Evolutionary conservation across 1,284 basidiomycete species (phyloP).

Genomic region (Cutaneotrichosporon sp.): DNA sequence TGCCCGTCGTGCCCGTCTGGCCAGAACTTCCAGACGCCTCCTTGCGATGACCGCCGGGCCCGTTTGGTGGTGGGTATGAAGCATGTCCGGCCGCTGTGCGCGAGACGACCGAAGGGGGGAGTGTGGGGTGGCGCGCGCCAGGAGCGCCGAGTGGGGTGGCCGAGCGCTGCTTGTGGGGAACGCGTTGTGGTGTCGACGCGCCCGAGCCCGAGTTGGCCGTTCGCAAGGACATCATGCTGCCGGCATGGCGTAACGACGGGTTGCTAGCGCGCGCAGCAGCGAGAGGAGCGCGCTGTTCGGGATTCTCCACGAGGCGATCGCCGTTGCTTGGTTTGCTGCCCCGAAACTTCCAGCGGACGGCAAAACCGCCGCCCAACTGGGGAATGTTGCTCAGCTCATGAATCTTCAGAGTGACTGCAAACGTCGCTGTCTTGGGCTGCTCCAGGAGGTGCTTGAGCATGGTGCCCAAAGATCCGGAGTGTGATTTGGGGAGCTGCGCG

Average conservation of each 20-base stretch:
- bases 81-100: not conserved
- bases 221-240: constrained; percentile 1
- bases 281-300: constrained; percentile 9
- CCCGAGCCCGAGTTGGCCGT: not conserved
- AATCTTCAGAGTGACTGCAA: constrained; percentile 30
- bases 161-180: not conserved
- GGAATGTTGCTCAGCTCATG: constrained; percentile 43
- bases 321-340: constrained; percentile 26
- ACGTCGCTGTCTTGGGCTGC: constrained; percentile 25
- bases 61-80: not conserved
- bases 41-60: not conserved
- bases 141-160: not conserved
- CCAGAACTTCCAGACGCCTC: constrained; percentile 1
- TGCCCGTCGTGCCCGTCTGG: not conserved
- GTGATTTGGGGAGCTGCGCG: not conserved
- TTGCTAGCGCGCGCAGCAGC: not conserved
- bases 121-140: not conserved
- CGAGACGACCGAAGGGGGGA: not conserved
- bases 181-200: not conserved
- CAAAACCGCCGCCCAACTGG: constrained; percentile 37
- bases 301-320: constrained; percentile 8
- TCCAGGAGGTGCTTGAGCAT: constrained; percentile 32
- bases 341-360: constrained; percentile 38
- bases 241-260: not conserved
- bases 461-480: not conserved